phyloP scores from a whole-genome alignment of 2,329 filamentous ascomycete species.

The Monosporascus sp. region DNA sequence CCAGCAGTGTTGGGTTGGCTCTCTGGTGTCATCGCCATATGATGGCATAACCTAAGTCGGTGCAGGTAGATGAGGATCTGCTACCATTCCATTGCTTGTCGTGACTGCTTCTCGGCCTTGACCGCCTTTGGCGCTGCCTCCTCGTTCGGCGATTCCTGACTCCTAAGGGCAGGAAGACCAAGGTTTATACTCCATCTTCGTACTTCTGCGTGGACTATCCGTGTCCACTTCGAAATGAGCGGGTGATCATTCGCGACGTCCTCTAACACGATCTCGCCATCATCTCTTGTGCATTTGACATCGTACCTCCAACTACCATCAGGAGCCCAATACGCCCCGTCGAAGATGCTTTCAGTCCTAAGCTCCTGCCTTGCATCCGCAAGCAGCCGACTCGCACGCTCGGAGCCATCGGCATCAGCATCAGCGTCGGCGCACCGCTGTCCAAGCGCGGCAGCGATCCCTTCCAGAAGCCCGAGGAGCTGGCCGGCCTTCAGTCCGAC shows the following conservation, averaged over 20 bases:
- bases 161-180: neutral
- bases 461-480: slow-evolving; percentile 73
- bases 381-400: slow-evolving; percentile 30
- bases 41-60: neutral
- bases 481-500: slow-evolving; percentile 71
- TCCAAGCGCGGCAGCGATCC: slow-evolving; percentile 49
- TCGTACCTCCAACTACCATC: slow-evolving; percentile 69
- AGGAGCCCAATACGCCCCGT: slow-evolving; percentile 57
- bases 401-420: slow-evolving; percentile 5
- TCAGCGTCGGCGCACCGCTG: slow-evolving; percentile 15
- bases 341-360: slow-evolving; percentile 58
- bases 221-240: slow-evolving; percentile 57
- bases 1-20: too few relatives aligned
- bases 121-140: neutral
- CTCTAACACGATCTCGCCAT: slow-evolving; percentile 38
- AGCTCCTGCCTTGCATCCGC: slow-evolving; percentile 54
- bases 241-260: slow-evolving; percentile 66
- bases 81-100: neutral
- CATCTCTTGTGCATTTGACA: slow-evolving; percentile 31
- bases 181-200: slow-evolving; percentile 26
- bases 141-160: neutral
- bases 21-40: too few relatives aligned
- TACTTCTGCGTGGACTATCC: slow-evolving; percentile 35
- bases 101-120: neutral
- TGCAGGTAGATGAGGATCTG: neutral